Evolutionary conservation across 78 protist genomes (phyloP), one percentile per base, ranked within the genome.

Genomic region (Tieghemostelium lacteum): DNA sequence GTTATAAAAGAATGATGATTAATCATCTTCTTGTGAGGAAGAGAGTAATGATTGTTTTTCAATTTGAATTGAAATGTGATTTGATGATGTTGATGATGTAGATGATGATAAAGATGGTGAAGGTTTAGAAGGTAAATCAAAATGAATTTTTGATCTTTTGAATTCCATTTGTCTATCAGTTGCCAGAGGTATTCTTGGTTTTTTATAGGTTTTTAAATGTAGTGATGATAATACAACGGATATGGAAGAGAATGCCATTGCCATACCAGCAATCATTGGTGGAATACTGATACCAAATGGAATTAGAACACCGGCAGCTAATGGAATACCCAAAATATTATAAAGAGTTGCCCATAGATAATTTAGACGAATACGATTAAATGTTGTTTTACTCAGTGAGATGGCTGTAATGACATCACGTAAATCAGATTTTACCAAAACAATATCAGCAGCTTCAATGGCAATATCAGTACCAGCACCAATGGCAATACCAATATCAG

Each of bases 381-480:
- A 86, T 31, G 97, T 88, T 1, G 26, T 94, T 28, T 85, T 61
- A 1, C 97, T 67, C n/a, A 98, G 57, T 49, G 83, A 80, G n/a
- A 98, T 24, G 28, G 97, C 95, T 8, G 92, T 76, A 71, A 93
- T 72, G 0, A 98, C 97, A 52, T 94, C 98, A 7, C 73, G 24
- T 17, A 97, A 66, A 72, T 95, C 87, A 24, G 69, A 31, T 34
- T 86, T 75, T 29, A 93, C 92, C 42, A 95, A 78, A 3, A 97
- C 98, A 19, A 97, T 67, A 58, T 87, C 97, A 14, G 99, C 98
- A 3, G 98, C 73, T 74, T 98, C 98, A 24, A 97, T 72, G 14
- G 98, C 97, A 34, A 96, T 87, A 71, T 93, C 95, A 26, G 97
- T 92, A n/a, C 98, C 98, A 0, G 96, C 73, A 8, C 98, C 98